These are phyloP conservation scores for Sporothrix luriei DNA, from an alignment of 2,329 filamentous ascomycete species.

Conservation along the genomic window DNA sequence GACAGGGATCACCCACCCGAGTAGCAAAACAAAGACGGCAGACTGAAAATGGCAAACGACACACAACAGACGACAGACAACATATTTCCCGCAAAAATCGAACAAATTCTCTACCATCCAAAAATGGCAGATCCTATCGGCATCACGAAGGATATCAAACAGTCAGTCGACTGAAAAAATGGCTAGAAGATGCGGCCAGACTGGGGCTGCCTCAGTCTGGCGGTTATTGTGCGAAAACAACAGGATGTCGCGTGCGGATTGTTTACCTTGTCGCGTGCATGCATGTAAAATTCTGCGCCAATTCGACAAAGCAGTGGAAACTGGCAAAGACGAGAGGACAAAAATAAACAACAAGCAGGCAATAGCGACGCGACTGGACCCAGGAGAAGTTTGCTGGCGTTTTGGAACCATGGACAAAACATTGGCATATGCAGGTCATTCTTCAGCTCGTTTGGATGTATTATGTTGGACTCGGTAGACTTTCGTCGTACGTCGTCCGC, in stretches of 20 bases:
- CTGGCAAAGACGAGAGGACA: not conserved
- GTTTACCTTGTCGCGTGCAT: not conserved
- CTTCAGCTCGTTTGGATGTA: not conserved
- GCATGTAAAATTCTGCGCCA: not conserved
- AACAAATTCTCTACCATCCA: not conserved
- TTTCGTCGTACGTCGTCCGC: too few relatives aligned
- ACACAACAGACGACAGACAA: too few relatives aligned
- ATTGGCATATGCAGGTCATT: not conserved
- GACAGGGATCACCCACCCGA: too few relatives aligned
- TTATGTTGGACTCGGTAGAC: too few relatives aligned
- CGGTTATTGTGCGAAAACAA: not conserved
- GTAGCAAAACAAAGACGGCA: too few relatives aligned
- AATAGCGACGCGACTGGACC: not conserved
- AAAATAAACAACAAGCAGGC: too few relatives aligned
- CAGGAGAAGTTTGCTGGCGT: not conserved
- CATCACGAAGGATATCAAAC: not conserved
- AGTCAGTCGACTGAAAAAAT: not conserved
- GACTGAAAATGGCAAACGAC: too few relatives aligned
- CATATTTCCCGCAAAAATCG: not conserved
- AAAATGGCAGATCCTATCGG: not conserved
- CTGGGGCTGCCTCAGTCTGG: conserved; percentile 4
- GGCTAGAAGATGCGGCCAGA: not conserved
- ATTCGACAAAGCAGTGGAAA: not conserved
- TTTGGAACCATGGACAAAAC: not conserved
- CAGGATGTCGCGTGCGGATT: not conserved